Percentiles rank a stretch among this genome's conserved stretches.
Evolutionary conservation across 371 early-diverging fungal genomes (phyloP).

Genomic region (Dichotomocladium elegans): DNA sequence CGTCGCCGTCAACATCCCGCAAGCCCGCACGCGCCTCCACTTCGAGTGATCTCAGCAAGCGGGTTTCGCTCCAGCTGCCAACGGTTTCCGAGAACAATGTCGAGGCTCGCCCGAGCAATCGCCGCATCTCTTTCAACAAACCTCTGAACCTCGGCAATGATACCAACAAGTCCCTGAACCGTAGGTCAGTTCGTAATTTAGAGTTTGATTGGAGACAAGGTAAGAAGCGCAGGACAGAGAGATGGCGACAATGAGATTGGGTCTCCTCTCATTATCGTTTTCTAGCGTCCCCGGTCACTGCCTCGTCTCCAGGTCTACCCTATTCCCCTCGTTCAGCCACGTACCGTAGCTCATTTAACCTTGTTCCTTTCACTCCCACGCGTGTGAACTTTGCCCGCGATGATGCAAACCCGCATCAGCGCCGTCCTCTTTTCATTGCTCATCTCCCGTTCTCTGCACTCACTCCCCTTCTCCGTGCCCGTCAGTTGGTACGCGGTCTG

Average conservation of each 20-base stretch:
- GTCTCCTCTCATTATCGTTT: too few species aligned
- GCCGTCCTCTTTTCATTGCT: constrained; percentile 55
- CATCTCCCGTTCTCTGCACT: constrained; percentile 58
- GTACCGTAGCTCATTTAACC: constrained; percentile 23
- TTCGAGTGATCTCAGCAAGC: constrained; percentile 18
- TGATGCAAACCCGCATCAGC: constrained; percentile 52
- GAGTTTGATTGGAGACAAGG: constrained; percentile 39
- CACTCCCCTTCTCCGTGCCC: constrained; percentile 41
- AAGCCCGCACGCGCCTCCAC: neutral
- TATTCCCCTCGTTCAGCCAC: constrained; percentile 16
- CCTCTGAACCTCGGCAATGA: constrained; percentile 25
- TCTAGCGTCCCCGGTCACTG: too few species aligned
- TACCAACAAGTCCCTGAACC: constrained; percentile 20
- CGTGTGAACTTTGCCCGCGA: constrained; percentile 47
- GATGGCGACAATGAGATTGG: neutral
- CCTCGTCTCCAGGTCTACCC: constrained; percentile 4
- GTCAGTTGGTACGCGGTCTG: constrained; percentile 60
- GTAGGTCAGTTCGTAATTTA: constrained; percentile 39
- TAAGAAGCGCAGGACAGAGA: neutral
- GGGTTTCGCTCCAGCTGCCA: constrained; percentile 37
- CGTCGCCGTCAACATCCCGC: neutral
- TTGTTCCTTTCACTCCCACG: constrained; percentile 52
- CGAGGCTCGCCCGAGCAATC: constrained; percentile 6
- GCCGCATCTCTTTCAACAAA: constrained; percentile 29
- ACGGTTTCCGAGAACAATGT: constrained; percentile 35